phyloP scores from a whole-genome alignment of 768 basidiomycete species.

The Psilocybe tampanensis region DNA sequence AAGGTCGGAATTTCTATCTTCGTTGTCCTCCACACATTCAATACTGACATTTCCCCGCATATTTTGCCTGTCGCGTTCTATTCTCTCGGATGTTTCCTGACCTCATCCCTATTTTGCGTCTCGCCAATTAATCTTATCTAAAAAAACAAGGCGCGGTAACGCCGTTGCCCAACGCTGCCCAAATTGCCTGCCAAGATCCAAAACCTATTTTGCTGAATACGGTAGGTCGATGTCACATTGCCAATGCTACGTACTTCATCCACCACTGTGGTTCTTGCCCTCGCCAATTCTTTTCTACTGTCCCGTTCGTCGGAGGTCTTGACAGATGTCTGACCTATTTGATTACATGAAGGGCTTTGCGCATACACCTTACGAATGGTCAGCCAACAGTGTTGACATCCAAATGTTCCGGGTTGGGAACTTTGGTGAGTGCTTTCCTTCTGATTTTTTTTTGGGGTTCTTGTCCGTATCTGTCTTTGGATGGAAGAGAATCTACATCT shows the following conservation, averaged over 20 bases:
- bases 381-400: slow-evolving; percentile 70
- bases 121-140: neutral
- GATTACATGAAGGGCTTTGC: slow-evolving; percentile 57
- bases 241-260: neutral
- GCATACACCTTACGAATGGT: slow-evolving; percentile 71
- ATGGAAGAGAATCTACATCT: neutral
- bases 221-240: slow-evolving; percentile 35
- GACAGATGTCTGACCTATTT: slow-evolving; percentile 13
- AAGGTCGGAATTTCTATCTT: slow-evolving; percentile 40
- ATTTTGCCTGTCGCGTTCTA: too few relatives aligned
- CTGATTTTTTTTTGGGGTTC: neutral
- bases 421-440: slow-evolving; percentile 38
- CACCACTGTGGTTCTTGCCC: too few relatives aligned
- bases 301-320: slow-evolving; percentile 9
- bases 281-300: neutral
- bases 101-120: neutral
- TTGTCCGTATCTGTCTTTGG: neutral
- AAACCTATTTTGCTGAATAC: slow-evolving; percentile 82
- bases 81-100: too few relatives aligned
- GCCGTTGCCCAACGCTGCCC: slow-evolving; percentile 59
- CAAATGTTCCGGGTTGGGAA: slow-evolving; percentile 81
- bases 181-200: slow-evolving; percentile 71
- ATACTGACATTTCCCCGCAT: slow-evolving; percentile 2
- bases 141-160: slow-evolving; percentile 54
- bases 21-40: neutral